A percentile compares a stretch with the other conserved stretches of the same genome.
phyloP scores from a whole-genome alignment of 495 filamentous ascomycete genomes.

The Penicillium manginii region DNA sequence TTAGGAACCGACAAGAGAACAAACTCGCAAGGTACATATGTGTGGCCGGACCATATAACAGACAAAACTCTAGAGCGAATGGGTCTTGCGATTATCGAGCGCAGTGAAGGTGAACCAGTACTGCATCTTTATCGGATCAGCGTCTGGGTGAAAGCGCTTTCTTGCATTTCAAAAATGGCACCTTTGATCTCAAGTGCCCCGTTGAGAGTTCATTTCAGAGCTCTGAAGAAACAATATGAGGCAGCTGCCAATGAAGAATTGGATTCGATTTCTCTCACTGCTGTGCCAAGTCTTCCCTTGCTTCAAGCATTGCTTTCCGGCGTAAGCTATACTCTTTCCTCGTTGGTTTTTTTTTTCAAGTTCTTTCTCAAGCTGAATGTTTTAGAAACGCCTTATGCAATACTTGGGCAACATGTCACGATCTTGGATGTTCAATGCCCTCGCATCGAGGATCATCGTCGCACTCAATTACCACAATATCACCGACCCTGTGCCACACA shows the following conservation, averaged over 20 bases:
- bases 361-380: background rate
- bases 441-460: constrained; percentile 30
- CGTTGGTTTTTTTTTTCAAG: no score
- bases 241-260: constrained; percentile 25
- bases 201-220: constrained; percentile 25
- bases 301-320: constrained; percentile 34
- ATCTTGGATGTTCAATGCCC: constrained; percentile 33
- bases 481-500: constrained; percentile 19
- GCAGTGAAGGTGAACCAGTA: constrained; percentile 26
- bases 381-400: constrained; percentile 33
- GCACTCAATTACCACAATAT: constrained; percentile 36
- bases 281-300: constrained; percentile 29
- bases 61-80: constrained; percentile 29
- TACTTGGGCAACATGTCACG: constrained; percentile 32
- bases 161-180: constrained; percentile 27
- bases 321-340: constrained; percentile 15
- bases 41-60: constrained; percentile 38
- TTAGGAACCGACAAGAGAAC: constrained; percentile 28
- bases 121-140: constrained; percentile 27
- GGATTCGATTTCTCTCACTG: constrained; percentile 26
- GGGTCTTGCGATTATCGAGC: constrained; percentile 32
- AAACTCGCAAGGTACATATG: constrained; percentile 27
- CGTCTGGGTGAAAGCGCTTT: constrained; percentile 32
- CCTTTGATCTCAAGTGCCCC: constrained; percentile 24
- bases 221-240: constrained; percentile 29